Evolutionary conservation across 345 rosid species (phyloP), one percentile per base, ranked within the genome.

Genomic region (Limnanthes douglasii): DNA sequence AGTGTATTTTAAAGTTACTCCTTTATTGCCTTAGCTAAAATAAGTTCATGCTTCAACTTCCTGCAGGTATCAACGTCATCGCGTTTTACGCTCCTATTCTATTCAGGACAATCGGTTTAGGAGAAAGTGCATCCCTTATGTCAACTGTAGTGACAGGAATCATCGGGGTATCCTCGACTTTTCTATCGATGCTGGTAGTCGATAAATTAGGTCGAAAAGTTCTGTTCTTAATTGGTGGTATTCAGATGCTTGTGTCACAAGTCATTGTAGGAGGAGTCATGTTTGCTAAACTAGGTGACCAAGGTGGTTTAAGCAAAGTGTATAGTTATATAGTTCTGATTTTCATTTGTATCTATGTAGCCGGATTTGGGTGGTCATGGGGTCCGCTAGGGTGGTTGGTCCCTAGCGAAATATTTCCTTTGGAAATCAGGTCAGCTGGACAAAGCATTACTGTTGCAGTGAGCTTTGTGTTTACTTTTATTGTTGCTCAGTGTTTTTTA

Each of bases 291-390:
- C 46, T 63, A 8, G 75, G 64, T 13, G 75, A 70, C 39, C 64
- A 62, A 6, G 94, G 85, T 0, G 56, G 49, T 10, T 11, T 77
- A 11, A 35, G 50, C 18, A 51, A 54, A 45, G 38, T 56, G 18
- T 57, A 61, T 1, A 69, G 77, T 10, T 60, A 46, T 51, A 11
- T 61, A 2, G 51, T 72, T 18, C 6, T 70, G 37, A 18, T 62
- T 21, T 24, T 68, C 42, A 57, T 74, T 3, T 70, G 74, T 35
- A 17, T 65, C 1, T 78, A 68, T 29, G 77, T 71, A 4, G 59
- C 75, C 0, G 84, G 84, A n/a, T 78, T 78, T 11, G 72, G 61
- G 0, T 59, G 68, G 68, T 78, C 90, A 10, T 73, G 78, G 90
- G 90, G 80, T 23, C 80, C 80, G 8, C 15, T 78, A 17, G 74